Percentiles rank a stretch among this genome's conserved stretches.
Evolutionary conservation across 768 basidiomycete species (phyloP).

Genomic region (Mycena venus): DNA sequence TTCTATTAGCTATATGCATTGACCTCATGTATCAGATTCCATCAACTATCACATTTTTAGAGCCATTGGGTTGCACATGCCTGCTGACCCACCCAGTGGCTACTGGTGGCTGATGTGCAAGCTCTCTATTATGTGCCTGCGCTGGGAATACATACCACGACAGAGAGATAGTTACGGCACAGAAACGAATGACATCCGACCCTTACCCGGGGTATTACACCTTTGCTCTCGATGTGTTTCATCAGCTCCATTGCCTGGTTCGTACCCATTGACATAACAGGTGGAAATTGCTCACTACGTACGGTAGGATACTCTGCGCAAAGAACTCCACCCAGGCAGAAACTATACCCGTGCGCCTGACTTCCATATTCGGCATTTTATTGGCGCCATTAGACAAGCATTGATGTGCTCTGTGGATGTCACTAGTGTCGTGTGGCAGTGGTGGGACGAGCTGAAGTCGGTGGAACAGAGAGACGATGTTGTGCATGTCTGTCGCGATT

Average conservation of each 20-base stretch:
- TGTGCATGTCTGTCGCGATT: background rate
- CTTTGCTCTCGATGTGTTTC: slow-evolving; percentile 42
- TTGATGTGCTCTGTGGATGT: slow-evolving; percentile 41
- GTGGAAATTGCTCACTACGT: background rate
- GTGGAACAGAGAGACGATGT: background rate
- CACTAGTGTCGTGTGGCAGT: slow-evolving; percentile 28
- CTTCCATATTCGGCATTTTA: slow-evolving; percentile 31
- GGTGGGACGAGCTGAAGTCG: background rate
- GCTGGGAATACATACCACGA: background rate
- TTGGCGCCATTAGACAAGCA: slow-evolving; percentile 39
- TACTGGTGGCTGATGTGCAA: too few species aligned
- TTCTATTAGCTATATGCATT: too few species aligned
- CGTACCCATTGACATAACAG: background rate
- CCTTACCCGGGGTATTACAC: slow-evolving; percentile 41
- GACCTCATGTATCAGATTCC: too few species aligned
- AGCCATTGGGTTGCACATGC: too few species aligned
- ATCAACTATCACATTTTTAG: too few species aligned
- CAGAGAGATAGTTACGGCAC: background rate
- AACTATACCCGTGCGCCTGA: slow-evolving; percentile 29
- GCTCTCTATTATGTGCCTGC: background rate
- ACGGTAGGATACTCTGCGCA: slow-evolving; percentile 34
- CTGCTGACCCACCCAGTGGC: too few species aligned
- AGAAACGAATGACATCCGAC: slow-evolving; percentile 6
- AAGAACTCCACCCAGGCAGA: slow-evolving; percentile 36
- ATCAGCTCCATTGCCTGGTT: slow-evolving; percentile 47